Percentiles rank a stretch among this genome's conserved stretches.
These are phyloP conservation scores for Detonula confervacea DNA, from an alignment of 352 stramenopile species.

Conservation along the genomic window DNA sequence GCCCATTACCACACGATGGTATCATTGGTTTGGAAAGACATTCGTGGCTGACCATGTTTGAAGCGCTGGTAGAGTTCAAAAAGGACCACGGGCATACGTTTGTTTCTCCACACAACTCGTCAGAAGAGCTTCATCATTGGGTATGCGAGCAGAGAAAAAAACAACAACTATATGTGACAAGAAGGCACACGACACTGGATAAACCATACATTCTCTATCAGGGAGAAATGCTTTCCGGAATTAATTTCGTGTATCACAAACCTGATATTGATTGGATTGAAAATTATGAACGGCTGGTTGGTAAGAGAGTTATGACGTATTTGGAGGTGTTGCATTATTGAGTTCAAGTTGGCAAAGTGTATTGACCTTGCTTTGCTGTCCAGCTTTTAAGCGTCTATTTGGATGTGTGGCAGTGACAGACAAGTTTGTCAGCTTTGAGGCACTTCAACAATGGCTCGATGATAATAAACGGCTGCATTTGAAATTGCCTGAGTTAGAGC, in stretches of 20 bases:
- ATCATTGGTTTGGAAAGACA: constrained; percentile 12
- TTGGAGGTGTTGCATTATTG: too few species aligned
- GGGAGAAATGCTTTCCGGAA: constrained; percentile 14
- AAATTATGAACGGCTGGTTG: constrained; percentile 13
- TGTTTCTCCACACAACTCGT: constrained; percentile 8
- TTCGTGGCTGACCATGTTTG: constrained; percentile 19
- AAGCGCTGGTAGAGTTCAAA: constrained; percentile 21
- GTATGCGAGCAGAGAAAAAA: too few species aligned
- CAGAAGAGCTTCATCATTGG: constrained; percentile 20
- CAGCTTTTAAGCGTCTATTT: constrained; percentile 12
- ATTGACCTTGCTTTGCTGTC: too few species aligned
- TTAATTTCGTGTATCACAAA: constrained; percentile 15
- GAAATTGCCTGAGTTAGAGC: neutral
- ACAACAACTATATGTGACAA: too few species aligned
- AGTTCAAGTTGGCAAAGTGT: too few species aligned
- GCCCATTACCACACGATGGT: neutral
- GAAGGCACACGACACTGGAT: too few species aligned
- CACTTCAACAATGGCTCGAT: constrained; percentile 17
- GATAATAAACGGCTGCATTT: constrained; percentile 12
- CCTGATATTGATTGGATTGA: constrained; percentile 23
- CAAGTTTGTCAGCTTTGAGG: constrained; percentile 19
- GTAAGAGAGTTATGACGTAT: constrained; percentile 6
- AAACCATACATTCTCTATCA: constrained; percentile 6
- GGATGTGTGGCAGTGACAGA: constrained; percentile 11
- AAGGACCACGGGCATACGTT: neutral